phyloP scores from a whole-genome alignment of 352 stramenopile genomes.

The Phytophthora cactorum region DNA sequence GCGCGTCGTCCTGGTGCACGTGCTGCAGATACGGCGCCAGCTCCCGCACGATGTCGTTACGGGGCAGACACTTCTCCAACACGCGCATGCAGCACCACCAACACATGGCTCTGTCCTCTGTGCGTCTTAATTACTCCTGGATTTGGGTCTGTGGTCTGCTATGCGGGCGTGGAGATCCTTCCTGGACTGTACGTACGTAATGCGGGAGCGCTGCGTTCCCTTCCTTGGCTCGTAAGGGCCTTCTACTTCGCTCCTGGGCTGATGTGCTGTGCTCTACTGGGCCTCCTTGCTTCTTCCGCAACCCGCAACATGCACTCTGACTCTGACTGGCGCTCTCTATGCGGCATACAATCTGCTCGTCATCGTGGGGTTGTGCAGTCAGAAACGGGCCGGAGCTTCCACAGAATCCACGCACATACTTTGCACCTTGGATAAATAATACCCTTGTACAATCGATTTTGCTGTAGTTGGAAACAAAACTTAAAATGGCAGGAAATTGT shows the following conservation, averaged over 20 bases:
- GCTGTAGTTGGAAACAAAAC: background rate
- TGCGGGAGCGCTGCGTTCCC: background rate
- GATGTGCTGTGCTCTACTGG: conserved; percentile 12
- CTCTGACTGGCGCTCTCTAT: conserved; percentile 37
- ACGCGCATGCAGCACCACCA: conserved; percentile 92
- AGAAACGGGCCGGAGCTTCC: conserved; percentile 33
- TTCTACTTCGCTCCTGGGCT: conserved; percentile 7
- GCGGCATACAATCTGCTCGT: conserved; percentile 28
- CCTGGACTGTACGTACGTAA: conserved; percentile 3
- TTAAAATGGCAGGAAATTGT: background rate
- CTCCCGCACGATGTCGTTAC: conserved; percentile 89
- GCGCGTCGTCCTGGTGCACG: conserved; percentile 72
- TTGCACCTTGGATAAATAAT: background rate
- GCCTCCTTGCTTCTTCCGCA: conserved; percentile 21
- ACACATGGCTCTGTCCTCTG: conserved; percentile 43
- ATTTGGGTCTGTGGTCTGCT: background rate
- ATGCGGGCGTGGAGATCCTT: background rate
- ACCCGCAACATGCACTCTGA: conserved; percentile 31
- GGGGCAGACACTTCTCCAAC: conserved; percentile 84
- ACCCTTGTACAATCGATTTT: background rate
- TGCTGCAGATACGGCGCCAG: conserved; percentile 88
- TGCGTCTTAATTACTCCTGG: background rate
- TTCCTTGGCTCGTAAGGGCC: background rate
- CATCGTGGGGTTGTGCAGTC: conserved; percentile 23
- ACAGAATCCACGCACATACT: conserved; percentile 13